phyloP scores from a whole-genome alignment of 1,284 basidiomycete species.

The Tilletiopsis washingtonensis region DNA sequence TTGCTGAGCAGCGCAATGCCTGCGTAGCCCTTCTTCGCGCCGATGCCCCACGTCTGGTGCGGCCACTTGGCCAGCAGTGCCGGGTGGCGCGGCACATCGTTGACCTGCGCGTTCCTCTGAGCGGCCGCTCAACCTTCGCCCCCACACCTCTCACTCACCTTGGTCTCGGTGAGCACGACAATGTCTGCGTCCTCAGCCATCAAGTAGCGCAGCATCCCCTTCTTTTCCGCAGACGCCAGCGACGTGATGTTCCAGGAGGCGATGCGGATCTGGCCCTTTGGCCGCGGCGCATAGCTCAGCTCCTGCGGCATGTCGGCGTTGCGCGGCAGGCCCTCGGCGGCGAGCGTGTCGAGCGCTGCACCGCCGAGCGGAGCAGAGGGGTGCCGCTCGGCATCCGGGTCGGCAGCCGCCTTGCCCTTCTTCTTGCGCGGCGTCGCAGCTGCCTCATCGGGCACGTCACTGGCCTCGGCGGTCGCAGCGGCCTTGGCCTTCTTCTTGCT shows the following conservation, averaged over 20 bases:
- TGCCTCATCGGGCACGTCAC: no score
- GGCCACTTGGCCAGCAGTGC: slow-evolving; percentile 28
- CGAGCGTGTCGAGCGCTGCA: not conserved
- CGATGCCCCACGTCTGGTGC: slow-evolving; percentile 45
- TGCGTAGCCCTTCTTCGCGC: slow-evolving; percentile 51
- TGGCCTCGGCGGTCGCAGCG: no score
- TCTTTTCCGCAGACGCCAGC: slow-evolving; percentile 32
- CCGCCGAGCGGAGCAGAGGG: slow-evolving; percentile 2
- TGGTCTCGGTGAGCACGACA: slow-evolving; percentile 40
- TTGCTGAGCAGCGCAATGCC: slow-evolving; percentile 77
- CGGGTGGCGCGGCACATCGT: slow-evolving; percentile 31
- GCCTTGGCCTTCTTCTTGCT: no score
- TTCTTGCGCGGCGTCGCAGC: no score
- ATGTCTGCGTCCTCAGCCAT: slow-evolving; percentile 41
- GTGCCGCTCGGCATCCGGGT: not conserved
- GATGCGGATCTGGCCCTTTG: slow-evolving; percentile 19
- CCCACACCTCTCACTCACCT: slow-evolving; percentile 13
- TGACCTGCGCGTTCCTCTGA: slow-evolving; percentile 4
- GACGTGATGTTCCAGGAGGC: slow-evolving; percentile 42
- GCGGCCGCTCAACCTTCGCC: not conserved
- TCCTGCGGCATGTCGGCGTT: slow-evolving; percentile 10
- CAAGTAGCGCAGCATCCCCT: slow-evolving; percentile 42
- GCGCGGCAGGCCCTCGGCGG: slow-evolving; percentile 10
- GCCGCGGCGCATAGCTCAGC: no score
- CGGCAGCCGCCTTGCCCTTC: no score